Conservation (phyloP, 2,329 filamentous ascomycete species). For the Pseudopithomyces chartarum region DNA sequence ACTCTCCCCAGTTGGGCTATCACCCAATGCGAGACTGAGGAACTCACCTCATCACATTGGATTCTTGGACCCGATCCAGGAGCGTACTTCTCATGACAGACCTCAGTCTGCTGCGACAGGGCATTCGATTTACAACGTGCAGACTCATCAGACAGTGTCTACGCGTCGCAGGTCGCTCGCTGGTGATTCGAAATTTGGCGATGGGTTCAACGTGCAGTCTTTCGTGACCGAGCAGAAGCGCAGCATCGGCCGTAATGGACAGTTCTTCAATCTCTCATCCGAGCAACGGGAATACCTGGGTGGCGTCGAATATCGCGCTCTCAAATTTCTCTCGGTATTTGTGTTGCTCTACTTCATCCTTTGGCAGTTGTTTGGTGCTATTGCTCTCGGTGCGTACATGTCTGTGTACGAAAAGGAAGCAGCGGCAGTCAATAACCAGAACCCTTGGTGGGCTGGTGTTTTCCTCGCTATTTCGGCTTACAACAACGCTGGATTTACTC, state of each 20-base stretch:
- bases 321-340: constrained; percentile 26
- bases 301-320: constrained; percentile 26
- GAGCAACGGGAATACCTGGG: constrained; percentile 27
- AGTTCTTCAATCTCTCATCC: constrained; percentile 26
- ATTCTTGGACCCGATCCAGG: constrained; percentile 25
- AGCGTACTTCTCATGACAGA: constrained; percentile 17
- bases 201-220: constrained; percentile 25
- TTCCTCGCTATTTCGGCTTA: constrained; percentile 26
- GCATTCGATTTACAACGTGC: constrained; percentile 26
- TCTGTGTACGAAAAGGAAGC: constrained; percentile 24
- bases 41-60: constrained; percentile 22
- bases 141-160: constrained; percentile 21
- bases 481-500: constrained; percentile 26
- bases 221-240: constrained; percentile 29
- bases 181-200: constrained; percentile 18
- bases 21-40: constrained; percentile 13
- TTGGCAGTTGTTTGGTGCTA: constrained; percentile 25
- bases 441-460: constrained; percentile 21
- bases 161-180: constrained; percentile 20
- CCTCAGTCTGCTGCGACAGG: constrained; percentile 23
- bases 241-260: constrained; percentile 25
- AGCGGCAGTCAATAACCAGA: constrained; percentile 23
- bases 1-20: neutral
- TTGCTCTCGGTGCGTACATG: constrained; percentile 27
- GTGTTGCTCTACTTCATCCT: constrained; percentile 24